These are phyloP conservation scores for Claviceps cyperi DNA, from an alignment of 2,329 filamentous ascomycete genomes.

Conservation along the genomic window DNA sequence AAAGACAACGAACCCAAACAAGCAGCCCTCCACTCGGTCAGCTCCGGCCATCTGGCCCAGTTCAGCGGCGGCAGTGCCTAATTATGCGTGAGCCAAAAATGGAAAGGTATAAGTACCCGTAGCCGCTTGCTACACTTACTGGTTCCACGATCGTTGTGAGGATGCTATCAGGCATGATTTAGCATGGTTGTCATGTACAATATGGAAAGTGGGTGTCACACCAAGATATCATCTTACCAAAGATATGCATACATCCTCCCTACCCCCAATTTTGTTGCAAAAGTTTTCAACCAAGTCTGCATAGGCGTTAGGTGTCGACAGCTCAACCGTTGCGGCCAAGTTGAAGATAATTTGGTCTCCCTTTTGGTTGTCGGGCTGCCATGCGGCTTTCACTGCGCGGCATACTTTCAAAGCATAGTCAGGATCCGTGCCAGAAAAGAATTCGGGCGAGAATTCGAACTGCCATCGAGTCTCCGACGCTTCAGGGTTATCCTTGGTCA, in stretches of 20 bases:
- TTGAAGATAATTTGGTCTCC: conserved; percentile 82
- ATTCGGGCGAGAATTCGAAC: conserved; percentile 75
- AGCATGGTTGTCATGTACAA: not conserved
- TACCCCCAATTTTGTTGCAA: conserved; percentile 67
- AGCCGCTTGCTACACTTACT: conserved; percentile 25
- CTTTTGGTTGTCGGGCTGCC: conserved; percentile 59
- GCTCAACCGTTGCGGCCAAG: conserved; percentile 87
- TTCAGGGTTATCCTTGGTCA: conserved; percentile 66
- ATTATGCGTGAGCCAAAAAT: conserved; percentile 36
- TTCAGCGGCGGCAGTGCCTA: conserved; percentile 57
- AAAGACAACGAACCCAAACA: conserved; percentile 30
- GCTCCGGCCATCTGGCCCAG: conserved; percentile 93
- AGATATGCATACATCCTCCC: conserved; percentile 77
- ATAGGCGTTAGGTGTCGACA: conserved; percentile 88
- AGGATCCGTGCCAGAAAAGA: conserved; percentile 78
- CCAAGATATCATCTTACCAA: conserved; percentile 24
- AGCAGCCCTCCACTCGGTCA: conserved; percentile 82
- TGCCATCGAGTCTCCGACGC: conserved; percentile 50
- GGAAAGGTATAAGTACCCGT: not conserved
- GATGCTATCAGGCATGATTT: conserved; percentile 34
- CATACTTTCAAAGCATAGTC: conserved; percentile 76
- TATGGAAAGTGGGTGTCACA: too few relatives aligned
- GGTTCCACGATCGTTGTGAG: conserved; percentile 81
- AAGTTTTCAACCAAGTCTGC: conserved; percentile 97
- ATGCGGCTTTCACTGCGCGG: conserved; percentile 85